A percentile compares a stretch with the other conserved stretches of the same genome.
Conservation (phyloP, 768 basidiomycete genomes). For the Hygrophoropsis aurantiaca region DNA sequence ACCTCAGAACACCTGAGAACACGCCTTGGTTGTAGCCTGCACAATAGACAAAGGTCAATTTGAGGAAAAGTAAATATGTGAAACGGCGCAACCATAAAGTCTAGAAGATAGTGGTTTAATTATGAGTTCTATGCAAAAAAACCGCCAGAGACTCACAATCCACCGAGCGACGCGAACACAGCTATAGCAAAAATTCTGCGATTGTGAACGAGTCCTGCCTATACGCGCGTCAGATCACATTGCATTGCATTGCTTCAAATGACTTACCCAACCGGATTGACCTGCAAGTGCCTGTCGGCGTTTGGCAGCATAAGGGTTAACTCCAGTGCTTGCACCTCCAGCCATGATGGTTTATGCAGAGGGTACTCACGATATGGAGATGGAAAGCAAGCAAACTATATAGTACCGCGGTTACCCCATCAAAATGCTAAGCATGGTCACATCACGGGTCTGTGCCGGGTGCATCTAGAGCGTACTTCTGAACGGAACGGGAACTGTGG, state of each 20-base stretch:
- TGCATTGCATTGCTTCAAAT: slow-evolving; percentile 3
- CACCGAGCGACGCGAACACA: slow-evolving; percentile 78
- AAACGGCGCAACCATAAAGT: slow-evolving; percentile 52
- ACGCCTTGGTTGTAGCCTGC: slow-evolving; percentile 76
- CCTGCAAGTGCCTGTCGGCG: slow-evolving; percentile 60
- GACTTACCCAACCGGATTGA: slow-evolving; percentile 63
- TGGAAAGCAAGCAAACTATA: too few relatives aligned
- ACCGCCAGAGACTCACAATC: slow-evolving; percentile 48
- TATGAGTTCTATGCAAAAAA: slow-evolving; percentile 3
- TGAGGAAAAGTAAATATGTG: slow-evolving; percentile 2
- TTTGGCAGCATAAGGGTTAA: slow-evolving; percentile 33
- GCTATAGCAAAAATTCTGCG: slow-evolving; percentile 64
- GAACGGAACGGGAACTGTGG: too few relatives aligned
- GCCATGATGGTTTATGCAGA: slow-evolving; percentile 35
- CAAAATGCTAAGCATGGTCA: too few relatives aligned
- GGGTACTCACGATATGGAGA: too few relatives aligned
- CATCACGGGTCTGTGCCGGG: too few relatives aligned
- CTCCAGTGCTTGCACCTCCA: slow-evolving; percentile 37
- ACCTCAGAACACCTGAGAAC: slow-evolving; percentile 74
- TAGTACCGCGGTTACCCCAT: too few relatives aligned
- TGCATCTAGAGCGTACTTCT: too few relatives aligned
- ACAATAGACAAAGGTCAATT: slow-evolving; percentile 2
- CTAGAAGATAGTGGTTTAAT: slow-evolving; percentile 30
- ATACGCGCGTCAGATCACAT: slow-evolving; percentile 2
- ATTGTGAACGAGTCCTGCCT: slow-evolving; percentile 67